These are phyloP conservation scores for Ophiostoma sp. DNA, from an alignment of 2,329 filamentous ascomycete species.

Conservation along the genomic window DNA sequence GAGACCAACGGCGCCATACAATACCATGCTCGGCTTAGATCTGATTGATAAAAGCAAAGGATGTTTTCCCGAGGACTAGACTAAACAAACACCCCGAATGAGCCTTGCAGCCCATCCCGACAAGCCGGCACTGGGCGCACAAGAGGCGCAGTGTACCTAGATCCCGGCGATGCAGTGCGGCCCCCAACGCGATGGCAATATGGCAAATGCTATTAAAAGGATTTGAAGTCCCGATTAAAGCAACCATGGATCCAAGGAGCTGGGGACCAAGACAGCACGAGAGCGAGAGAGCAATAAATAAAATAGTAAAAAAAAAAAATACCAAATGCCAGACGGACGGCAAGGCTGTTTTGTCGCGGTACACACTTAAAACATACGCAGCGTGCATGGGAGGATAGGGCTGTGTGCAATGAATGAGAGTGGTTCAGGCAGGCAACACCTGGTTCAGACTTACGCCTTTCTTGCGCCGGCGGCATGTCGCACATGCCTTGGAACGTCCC, in stretches of 20 bases:
- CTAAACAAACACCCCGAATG: not conserved
- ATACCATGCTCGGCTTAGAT: not conserved
- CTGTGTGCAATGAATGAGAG: not conserved
- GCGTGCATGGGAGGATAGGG: not conserved
- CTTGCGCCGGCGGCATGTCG: slow-evolving; percentile 28
- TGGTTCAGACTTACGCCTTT: slow-evolving; percentile 26
- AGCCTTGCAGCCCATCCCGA: slow-evolving; percentile 1
- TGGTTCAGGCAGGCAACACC: not conserved
- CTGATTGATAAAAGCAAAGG: not conserved
- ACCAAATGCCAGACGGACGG: not conserved
- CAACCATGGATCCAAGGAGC: not conserved
- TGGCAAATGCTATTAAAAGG: not conserved
- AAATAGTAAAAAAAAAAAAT: not conserved
- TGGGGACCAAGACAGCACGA: not conserved
- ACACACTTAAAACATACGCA: slow-evolving; percentile 1
- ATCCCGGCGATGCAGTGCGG: not conserved
- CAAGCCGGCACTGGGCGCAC: not conserved
- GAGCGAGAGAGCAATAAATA: not conserved
- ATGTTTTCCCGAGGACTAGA: slow-evolving; percentile 4
- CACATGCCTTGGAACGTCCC: slow-evolving; percentile 28
- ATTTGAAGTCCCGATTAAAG: not conserved
- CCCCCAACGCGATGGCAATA: not conserved
- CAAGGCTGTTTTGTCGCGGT: not conserved
- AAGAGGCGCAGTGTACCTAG: not conserved
- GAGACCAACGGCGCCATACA: not conserved